A percentile compares a stretch with the other conserved stretches of the same genome.
phyloP scores from a whole-genome alignment of 768 basidiomycete genomes.

The Sutorius australiensis region DNA sequence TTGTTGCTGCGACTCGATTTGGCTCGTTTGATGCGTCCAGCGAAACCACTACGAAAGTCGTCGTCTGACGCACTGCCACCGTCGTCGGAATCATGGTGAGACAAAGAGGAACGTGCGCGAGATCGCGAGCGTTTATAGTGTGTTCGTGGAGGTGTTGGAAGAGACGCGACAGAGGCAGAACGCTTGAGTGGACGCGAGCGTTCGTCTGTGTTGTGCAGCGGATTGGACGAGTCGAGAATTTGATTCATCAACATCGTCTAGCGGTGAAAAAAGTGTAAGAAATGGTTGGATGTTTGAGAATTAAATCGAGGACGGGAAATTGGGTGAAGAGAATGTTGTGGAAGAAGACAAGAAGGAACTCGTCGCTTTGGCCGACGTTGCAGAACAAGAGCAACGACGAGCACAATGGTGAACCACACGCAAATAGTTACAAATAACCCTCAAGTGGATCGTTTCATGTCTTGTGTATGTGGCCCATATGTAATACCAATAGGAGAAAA shows the following conservation, averaged over 20 bases:
- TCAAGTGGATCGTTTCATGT: neutral
- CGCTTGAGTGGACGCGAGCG: slow-evolving; percentile 48
- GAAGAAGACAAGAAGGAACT: slow-evolving; percentile 13
- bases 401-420: slow-evolving; percentile 15
- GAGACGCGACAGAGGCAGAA: slow-evolving; percentile 58
- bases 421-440: slow-evolving; percentile 17
- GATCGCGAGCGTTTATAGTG: slow-evolving; percentile 45
- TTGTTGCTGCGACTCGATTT: slow-evolving; percentile 16
- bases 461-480: neutral
- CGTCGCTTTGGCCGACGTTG: slow-evolving; percentile 11
- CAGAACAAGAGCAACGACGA: slow-evolving; percentile 12
- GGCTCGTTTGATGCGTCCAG: slow-evolving; percentile 11
- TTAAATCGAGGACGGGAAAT: neutral
- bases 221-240: slow-evolving; percentile 34
- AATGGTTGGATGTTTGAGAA: neutral
- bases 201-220: slow-evolving; percentile 12
- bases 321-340: slow-evolving; percentile 18
- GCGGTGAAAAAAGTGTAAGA: neutral
- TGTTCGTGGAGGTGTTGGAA: slow-evolving; percentile 66
- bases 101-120: slow-evolving; percentile 42
- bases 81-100: slow-evolving; percentile 41
- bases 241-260: slow-evolving; percentile 30
- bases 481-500: neutral
- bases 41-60: slow-evolving; percentile 10
- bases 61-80: slow-evolving; percentile 35